Evolutionary conservation across 129 eudicot genomes (phyloP).

Genomic region (Kitagawia praeruptora): DNA sequence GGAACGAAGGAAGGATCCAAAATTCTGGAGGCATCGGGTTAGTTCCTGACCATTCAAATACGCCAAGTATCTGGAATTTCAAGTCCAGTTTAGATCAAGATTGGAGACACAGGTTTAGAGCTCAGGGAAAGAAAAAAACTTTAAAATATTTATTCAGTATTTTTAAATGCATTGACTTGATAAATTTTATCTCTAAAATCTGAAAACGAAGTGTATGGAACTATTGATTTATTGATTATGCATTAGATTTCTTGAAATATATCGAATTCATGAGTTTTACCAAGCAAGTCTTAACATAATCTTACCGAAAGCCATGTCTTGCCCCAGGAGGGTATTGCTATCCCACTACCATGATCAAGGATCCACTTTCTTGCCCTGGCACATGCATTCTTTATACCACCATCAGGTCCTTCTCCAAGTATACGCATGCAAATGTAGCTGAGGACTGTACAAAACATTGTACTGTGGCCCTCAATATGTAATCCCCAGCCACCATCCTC

Average conservation of each 20-base stretch:
- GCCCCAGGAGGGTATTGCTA: slow-evolving; percentile 28
- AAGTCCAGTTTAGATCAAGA: neutral
- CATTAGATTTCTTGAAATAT: too few relatives aligned
- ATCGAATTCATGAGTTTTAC: neutral
- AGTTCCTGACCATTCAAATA: slow-evolving; percentile 31
- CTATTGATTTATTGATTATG: neutral
- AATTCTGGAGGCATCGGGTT: slow-evolving; percentile 39
- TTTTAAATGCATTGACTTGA: neutral
- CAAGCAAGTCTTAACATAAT: neutral
- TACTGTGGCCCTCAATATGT: slow-evolving; percentile 3
- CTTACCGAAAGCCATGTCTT: slow-evolving; percentile 27
- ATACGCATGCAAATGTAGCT: slow-evolving; percentile 29
- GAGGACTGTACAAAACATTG: slow-evolving; percentile 17
- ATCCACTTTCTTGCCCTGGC: slow-evolving; percentile 30
- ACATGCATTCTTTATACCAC: slow-evolving; percentile 19
- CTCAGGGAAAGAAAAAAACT: neutral
- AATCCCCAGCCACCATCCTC: slow-evolving; percentile 10
- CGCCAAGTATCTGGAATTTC: slow-evolving; percentile 18
- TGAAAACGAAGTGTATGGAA: neutral
- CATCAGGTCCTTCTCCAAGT: slow-evolving; percentile 23
- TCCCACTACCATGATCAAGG: slow-evolving; percentile 22
- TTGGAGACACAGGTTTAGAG: neutral
- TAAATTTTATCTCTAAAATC: neutral
- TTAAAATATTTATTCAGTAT: neutral
- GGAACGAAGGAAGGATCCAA: slow-evolving; percentile 27